phyloP scores from a whole-genome alignment of 768 basidiomycete genomes.

The Rhizopogon sp. region DNA sequence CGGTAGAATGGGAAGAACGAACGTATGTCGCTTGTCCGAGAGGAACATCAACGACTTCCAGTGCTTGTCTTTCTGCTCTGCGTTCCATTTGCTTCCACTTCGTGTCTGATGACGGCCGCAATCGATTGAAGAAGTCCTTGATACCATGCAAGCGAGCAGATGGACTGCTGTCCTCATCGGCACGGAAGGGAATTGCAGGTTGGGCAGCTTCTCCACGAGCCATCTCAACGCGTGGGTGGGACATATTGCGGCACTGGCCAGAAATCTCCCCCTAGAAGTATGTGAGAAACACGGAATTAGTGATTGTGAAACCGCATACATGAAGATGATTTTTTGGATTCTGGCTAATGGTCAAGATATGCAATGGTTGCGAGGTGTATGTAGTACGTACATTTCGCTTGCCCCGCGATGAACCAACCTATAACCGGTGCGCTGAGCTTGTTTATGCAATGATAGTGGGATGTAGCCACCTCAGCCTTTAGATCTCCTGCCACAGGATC shows the following conservation, averaged over 20 bases:
- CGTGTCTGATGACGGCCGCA: not conserved
- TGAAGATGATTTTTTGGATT: too few species aligned
- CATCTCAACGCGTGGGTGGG: not conserved
- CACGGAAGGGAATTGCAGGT: not conserved
- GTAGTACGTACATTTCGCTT: too few species aligned
- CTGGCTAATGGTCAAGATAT: too few species aligned
- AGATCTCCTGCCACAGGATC: too few species aligned
- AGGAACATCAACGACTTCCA: not conserved
- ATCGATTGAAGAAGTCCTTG: not conserved
- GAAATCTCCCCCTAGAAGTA: too few species aligned
- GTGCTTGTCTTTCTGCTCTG: not conserved
- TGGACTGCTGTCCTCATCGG: not conserved
- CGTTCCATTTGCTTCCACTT: not conserved
- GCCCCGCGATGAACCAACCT: too few species aligned
- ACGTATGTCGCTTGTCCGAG: not conserved
- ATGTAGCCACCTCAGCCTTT: too few species aligned
- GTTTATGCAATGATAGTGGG: too few species aligned
- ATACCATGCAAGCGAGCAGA: not conserved
- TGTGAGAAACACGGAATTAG: too few species aligned
- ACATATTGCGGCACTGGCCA: not conserved
- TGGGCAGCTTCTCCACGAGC: not conserved
- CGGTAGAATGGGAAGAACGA: not conserved
- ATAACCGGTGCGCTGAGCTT: too few species aligned
- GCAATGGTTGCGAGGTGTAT: too few species aligned
- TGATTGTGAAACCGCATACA: too few species aligned